Percentiles rank a stretch among this genome's conserved stretches.
Conservation (phyloP, 2,329 filamentous ascomycete species). For the Alternaria rosae region DNA sequence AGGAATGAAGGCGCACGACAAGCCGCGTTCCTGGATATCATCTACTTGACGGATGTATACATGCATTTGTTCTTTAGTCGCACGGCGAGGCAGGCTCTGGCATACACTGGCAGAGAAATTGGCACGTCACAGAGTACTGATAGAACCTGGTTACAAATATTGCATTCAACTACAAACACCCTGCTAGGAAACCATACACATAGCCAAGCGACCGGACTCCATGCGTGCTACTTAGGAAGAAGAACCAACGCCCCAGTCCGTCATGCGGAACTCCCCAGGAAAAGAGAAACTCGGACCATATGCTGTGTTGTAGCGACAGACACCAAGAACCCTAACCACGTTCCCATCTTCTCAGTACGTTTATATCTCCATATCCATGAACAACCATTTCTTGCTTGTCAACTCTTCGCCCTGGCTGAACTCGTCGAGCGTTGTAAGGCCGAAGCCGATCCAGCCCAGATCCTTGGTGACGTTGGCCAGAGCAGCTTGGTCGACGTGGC, state of each 20-base stretch:
- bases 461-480: constrained; percentile 76
- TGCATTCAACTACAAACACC: constrained; percentile 1
- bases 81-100: neutral
- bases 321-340: neutral
- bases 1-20: neutral
- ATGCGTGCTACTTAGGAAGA: neutral
- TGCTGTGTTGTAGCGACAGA: constrained; percentile 5
- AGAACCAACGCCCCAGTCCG: neutral
- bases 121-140: neutral
- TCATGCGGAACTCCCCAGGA: neutral
- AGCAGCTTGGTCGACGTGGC: constrained; percentile 67
- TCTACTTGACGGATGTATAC: neutral
- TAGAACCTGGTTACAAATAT: neutral
- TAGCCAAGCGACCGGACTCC: constrained; percentile 9
- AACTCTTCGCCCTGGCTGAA: constrained; percentile 69
- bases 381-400: constrained; percentile 81
- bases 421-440: constrained; percentile 78
- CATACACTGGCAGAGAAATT: neutral
- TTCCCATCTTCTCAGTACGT: neutral
- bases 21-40: neutral
- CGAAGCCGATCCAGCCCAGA: constrained; percentile 92
- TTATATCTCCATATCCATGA: constrained; percentile 85
- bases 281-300: neutral
- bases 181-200: constrained; percentile 6
- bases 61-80: too few species aligned